phyloP scores from a whole-genome alignment of 164 flowering plant species.

The Piper longum region DNA sequence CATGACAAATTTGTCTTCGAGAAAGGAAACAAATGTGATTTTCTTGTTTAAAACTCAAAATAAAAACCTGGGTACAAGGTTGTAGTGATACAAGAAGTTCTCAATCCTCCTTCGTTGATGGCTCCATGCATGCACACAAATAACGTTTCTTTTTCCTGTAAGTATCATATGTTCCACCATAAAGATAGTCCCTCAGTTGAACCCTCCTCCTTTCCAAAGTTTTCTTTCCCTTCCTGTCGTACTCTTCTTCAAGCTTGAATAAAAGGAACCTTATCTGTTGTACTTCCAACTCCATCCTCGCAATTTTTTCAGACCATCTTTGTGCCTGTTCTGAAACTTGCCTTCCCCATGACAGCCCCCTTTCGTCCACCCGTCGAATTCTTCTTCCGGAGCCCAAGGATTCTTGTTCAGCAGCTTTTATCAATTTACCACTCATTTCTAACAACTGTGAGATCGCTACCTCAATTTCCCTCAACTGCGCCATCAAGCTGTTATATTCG shows the following conservation, averaged over 20 bases:
- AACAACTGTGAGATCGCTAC: conserved; percentile 38
- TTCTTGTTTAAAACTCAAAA: no score
- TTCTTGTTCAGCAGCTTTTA: conserved; percentile 28
- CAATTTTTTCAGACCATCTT: conserved; percentile 69
- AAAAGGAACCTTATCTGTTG: conserved; percentile 55
- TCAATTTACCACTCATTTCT: conserved; percentile 39
- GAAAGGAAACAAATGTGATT: not conserved
- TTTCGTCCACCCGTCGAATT: conserved; percentile 17
- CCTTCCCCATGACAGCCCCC: conserved; percentile 16
- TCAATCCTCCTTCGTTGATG: conserved; percentile 24
- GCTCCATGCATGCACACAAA: conserved; percentile 50
- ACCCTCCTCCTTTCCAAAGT: conserved; percentile 24
- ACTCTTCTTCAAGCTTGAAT: conserved; percentile 49
- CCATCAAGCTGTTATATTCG: conserved; percentile 47
- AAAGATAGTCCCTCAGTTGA: conserved; percentile 47
- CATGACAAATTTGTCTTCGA: not conserved
- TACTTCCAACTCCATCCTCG: conserved; percentile 63
- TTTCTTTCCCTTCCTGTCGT: conserved; percentile 25
- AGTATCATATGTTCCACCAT: conserved; percentile 18
- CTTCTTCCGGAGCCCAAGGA: conserved; percentile 17
- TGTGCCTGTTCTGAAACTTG: conserved; percentile 43
- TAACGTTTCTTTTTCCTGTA: conserved; percentile 32
- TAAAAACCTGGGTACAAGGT: not conserved
- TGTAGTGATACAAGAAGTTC: not conserved
- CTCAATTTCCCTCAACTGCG: conserved; percentile 61